Evolutionary conservation across 108 stramenopile genomes (phyloP).

Genomic region (Nannochloropsis salina): DNA sequence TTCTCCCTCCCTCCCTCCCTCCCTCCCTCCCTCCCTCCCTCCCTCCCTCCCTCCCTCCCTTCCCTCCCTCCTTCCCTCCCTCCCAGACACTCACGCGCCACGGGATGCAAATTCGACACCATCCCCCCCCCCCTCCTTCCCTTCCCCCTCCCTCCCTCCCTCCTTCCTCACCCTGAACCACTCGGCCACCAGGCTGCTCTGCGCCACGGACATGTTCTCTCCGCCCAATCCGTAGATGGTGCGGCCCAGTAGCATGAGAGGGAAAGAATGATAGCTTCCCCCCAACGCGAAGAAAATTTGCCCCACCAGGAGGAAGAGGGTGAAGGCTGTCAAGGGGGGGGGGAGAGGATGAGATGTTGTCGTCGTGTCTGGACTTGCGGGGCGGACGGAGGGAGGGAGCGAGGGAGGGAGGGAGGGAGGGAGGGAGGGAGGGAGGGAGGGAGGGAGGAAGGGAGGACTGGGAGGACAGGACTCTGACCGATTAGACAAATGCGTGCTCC

Average conservation of each 20-base stretch:
- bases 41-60: too few species aligned
- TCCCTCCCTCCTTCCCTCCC: too few species aligned
- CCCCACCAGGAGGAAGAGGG: conserved; percentile 45
- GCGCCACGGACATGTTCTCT: conserved; percentile 59
- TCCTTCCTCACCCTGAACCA: conserved; percentile 59
- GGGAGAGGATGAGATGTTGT: too few species aligned
- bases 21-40: not conserved
- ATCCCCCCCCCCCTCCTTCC: too few species aligned
- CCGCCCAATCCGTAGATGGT: conserved; percentile 62
- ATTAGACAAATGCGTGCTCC: conserved; percentile 44
- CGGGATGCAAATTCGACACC: too few species aligned
- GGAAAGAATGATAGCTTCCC: conserved; percentile 43
- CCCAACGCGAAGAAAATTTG: conserved; percentile 59
- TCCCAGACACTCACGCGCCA: too few species aligned
- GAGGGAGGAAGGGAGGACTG: not conserved
- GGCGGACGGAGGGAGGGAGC: not conserved
- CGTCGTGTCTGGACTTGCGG: too few species aligned
- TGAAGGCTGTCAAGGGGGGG: conserved; percentile 39
- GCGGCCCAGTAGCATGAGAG: conserved; percentile 59
- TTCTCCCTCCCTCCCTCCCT: not conserved
- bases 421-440: not conserved
- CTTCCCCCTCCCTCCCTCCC: not conserved
- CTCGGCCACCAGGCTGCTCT: conserved; percentile 56
- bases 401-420: not conserved
- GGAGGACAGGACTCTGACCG: not conserved